Conservation (phyloP, 2,329 filamentous ascomycete genomes). For the Pseudocercospora cruenta region DNA sequence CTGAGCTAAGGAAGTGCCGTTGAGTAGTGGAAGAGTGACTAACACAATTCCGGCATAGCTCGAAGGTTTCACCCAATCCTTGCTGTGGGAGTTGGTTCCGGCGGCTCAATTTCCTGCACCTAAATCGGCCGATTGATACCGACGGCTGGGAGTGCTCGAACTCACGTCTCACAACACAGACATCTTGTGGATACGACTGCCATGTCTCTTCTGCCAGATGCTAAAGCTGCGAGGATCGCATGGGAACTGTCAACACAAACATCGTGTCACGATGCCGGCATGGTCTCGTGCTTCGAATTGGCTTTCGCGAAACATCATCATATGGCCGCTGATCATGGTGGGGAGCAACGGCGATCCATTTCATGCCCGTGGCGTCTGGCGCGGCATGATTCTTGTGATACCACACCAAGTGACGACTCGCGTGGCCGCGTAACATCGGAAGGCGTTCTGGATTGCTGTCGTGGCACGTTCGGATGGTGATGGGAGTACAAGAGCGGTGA, state of each 20-base stretch:
- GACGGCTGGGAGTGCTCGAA: not conserved
- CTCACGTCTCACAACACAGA: not conserved
- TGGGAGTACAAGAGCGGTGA: not conserved
- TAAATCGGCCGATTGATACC: not conserved
- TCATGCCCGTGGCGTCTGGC: not conserved
- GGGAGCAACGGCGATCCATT: not conserved
- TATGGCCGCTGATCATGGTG: not conserved
- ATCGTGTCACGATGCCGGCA: not conserved
- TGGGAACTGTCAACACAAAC: not conserved
- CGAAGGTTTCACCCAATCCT: not conserved
- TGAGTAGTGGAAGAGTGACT: not conserved
- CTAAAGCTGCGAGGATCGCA: too few species aligned
- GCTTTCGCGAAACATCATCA: not conserved
- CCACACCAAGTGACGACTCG: not conserved
- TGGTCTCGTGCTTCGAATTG: not conserved
- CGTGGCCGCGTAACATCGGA: not conserved
- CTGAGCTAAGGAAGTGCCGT: not conserved
- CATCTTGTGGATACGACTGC: not conserved
- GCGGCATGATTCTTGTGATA: not conserved
- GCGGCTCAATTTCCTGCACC: slow-evolving; percentile 2
- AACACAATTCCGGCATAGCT: not conserved
- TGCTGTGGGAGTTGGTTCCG: not conserved
- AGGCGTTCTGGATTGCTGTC: not conserved
- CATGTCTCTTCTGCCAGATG: not conserved
- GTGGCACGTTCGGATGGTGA: not conserved